Evolutionary conservation across 768 basidiomycete genomes (phyloP), one percentile per base, ranked within the genome.

Genomic region (Xerocomellus intermedius): DNA sequence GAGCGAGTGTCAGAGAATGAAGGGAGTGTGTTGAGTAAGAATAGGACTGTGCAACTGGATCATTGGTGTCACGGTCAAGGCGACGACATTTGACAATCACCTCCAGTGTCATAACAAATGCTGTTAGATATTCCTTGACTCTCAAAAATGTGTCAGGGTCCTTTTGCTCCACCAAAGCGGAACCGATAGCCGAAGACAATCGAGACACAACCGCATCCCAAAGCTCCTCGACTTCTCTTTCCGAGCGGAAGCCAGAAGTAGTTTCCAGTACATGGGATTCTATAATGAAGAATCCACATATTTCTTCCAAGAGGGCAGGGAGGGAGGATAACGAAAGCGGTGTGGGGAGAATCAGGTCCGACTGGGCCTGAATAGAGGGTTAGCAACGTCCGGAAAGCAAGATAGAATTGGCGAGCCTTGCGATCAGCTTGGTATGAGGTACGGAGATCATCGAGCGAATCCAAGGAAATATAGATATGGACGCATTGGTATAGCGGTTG

Each of bases 251-350:
- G 33, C 81, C 83, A 17, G 86, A 86, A 10, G 94, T 92, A 0
- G 92, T 92, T 60, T 87, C 84, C 8, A 98, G 80, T 1, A 99
- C 94, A 66, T 96, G 87, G 1, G 84, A 86, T 73, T 99, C 97
- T 60, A 98, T 86, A 54, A 99, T 94, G 74, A 98, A 99, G 73
- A 97, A 99, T 0, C 97, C 97, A 36, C 94, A 89, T 58, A 98
- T 91, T 72, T 98, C 93, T 68, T 96, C 89, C 24, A 91, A 88
- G 21, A 98, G 76, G n/a, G 81, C 68, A 1, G 87, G 78, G 5
- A 98, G 81, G 4, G 87, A 80, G 2, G 78, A 67, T 33, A 93
- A 64, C 30, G 84, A 82, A 21, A 92, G 76, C 0, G 87, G 86
- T 26, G 77, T 76, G 1, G 91, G 94, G 28, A 99, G 82, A 68